Evolutionary conservation across 176 grass and related monocot genomes (phyloP), one percentile per base, ranked within the genome.

Genomic region (Metroxylon sagu): DNA sequence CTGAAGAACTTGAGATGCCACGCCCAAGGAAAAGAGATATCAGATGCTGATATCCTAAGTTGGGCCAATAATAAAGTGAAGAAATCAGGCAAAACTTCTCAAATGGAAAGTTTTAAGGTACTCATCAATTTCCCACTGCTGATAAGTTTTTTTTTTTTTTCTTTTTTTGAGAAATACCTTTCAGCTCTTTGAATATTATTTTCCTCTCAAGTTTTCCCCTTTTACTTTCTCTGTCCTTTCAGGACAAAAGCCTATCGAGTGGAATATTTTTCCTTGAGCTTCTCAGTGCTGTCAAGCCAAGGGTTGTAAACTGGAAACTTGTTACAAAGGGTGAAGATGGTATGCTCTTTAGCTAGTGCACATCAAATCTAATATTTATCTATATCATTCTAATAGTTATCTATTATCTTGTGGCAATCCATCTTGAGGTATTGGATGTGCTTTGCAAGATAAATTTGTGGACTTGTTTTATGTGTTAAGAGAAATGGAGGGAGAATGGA

Each of bases 31-130:
- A 96, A 90, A 80, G 86, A 90, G 70, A 80, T 88, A 53, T 85
- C 80, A n/a, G 92, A 96, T 77, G 62, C 87, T 57, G 92, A 90
- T 88, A 96, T 96, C 54, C 69, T 96, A 54, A 81, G 85, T 25
- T 96, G 92, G 92, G 92, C 80, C 4, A 96, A 90, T 66, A 56
- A 65, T 69, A 96, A 96, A 82, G 83, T 96, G 50, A 81, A 85
- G 61, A 71, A 75, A 5, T 81, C 87, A 8, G 80, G 78, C 62
- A 87, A 71, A 80, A 79, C 68, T 53, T 82, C 83, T 88, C 77
- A 30, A 30, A 96, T 96, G 67, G 91, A 85, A 61, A 96, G 80
- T 81, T 90, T 96, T 68, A 96, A 90, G 86, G 92, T 90, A 57
- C 50, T 29, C 31, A 39, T 39, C 31, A 39, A 39, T 27, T 29